Evolutionary conservation across 768 basidiomycete genomes (phyloP), one percentile per base, ranked within the genome.

Genomic region (Boletus rex-veris): DNA sequence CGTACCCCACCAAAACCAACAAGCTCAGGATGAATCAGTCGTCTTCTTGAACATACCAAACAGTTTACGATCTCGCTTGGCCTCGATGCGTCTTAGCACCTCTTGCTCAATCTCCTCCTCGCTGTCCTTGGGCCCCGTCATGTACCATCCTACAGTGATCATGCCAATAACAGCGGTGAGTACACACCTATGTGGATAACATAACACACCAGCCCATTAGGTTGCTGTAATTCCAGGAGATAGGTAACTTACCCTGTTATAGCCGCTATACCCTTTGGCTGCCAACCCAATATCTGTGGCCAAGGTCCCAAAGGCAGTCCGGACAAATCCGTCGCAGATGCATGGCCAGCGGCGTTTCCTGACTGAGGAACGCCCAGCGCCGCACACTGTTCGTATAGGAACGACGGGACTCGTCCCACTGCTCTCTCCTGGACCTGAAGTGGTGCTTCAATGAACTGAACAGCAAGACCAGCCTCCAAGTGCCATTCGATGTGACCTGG

Each of bases 281-380:
- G 79, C 88, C 88, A 92, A 3, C 90, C 89, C 43, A 84, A 64
- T 39, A 75, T 75, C 67, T 93, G 88, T 15, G 75, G 82, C 77
- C 72, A 93, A 7, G 93, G 92, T 3, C 89, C 90, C 21, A 80
- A 59, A 10, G 73, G 73, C 26, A 88, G 70, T 14, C 92, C 86
- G 35, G 68, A 59, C 59, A 95, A 77, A 64, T 97, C 87, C 7
- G 83, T 84, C 14, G 83, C 71, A 21, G 82, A 84, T 3, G 78
- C 78, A 58, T 82, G 78, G 0, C 96, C 96, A 12, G 90, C 96
- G 1, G 92, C 93, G 69, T 99, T 99, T 12, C 96, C 96, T 1
- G 80, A 80, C 5, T 71, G 73, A 1, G 84, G 81, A 39, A 79
- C 65, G 9, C 80, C 78, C 38, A 80, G 82, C 26, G 79, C 74